phyloP scores from a whole-genome alignment of 75 land plant species.

The Azolla pinnata region DNA sequence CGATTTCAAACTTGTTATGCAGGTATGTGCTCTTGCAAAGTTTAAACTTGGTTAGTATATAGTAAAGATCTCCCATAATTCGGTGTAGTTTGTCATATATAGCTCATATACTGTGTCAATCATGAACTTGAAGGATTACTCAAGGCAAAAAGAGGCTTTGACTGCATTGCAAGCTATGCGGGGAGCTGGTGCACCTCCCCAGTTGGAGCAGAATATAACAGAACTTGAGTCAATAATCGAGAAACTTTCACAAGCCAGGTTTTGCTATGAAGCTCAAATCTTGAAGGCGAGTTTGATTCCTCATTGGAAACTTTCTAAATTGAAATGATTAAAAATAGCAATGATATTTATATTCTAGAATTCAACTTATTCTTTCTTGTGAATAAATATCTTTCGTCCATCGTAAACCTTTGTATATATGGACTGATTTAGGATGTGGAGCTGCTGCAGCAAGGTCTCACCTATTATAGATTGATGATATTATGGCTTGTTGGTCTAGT shows the following conservation, averaged over 20 bases:
- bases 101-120: background rate
- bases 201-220: constrained; percentile 51
- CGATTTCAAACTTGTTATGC: constrained; percentile 68
- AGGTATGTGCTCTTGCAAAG: constrained; percentile 44
- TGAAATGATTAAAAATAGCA: too few species aligned
- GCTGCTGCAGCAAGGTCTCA: constrained; percentile 56
- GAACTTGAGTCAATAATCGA: constrained; percentile 68
- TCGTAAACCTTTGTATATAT: too few species aligned
- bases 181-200: constrained; percentile 53
- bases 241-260: constrained; percentile 56
- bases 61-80: background rate
- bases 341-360: too few species aligned
- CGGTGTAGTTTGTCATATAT: background rate
- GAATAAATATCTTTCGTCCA: too few species aligned
- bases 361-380: too few species aligned
- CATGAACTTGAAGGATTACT: constrained; percentile 40
- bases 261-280: constrained; percentile 88
- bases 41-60: too few species aligned
- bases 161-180: constrained; percentile 54
- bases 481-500: constrained; percentile 78
- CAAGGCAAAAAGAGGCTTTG: constrained; percentile 65
- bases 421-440: constrained; percentile 48
- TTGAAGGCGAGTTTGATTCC: constrained; percentile 60
- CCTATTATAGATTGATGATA: constrained; percentile 73
- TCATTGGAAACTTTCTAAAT: too few species aligned